phyloP scores from a whole-genome alignment of 2,329 filamentous ascomycete genomes.

The Plenodomus tracheiphilus region DNA sequence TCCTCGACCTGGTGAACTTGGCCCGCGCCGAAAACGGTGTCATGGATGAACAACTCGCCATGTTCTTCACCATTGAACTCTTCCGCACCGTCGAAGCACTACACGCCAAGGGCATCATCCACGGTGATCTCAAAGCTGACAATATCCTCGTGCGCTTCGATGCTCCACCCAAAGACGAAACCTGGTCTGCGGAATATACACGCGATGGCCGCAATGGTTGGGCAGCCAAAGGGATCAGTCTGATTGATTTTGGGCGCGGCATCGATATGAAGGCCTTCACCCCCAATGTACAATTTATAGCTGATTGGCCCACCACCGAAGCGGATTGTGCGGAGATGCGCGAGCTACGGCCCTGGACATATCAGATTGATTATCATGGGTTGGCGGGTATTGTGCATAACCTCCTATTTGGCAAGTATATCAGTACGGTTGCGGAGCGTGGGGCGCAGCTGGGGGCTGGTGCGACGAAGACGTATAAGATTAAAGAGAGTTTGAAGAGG shows the following conservation, averaged over 20 bases:
- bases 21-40: conserved; percentile 73
- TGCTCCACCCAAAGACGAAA: conserved; percentile 45
- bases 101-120: conserved; percentile 76
- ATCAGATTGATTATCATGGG: conserved; percentile 95
- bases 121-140: conserved; percentile 94
- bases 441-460: conserved; percentile 59
- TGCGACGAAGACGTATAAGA: conserved; percentile 70
- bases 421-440: conserved; percentile 68
- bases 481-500: conserved; percentile 82
- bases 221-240: conserved; percentile 74
- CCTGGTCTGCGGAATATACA: conserved; percentile 67
- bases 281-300: conserved; percentile 80
- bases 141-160: conserved; percentile 91
- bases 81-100: conserved; percentile 87
- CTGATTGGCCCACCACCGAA: conserved; percentile 87
- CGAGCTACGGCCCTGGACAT: conserved; percentile 92
- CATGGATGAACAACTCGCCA: conserved; percentile 88
- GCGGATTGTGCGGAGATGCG: conserved; percentile 96
- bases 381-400: conserved; percentile 86
- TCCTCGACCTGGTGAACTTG: conserved; percentile 92
- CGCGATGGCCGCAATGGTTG: conserved; percentile 77
- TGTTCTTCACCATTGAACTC: conserved; percentile 94
- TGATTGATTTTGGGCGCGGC: conserved; percentile 93
- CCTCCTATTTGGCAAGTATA: conserved; percentile 92
- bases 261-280: conserved; percentile 91